phyloP scores from a whole-genome alignment of 202 grass and related monocot genomes.

The Schoenoplectus tabernaemontani region DNA sequence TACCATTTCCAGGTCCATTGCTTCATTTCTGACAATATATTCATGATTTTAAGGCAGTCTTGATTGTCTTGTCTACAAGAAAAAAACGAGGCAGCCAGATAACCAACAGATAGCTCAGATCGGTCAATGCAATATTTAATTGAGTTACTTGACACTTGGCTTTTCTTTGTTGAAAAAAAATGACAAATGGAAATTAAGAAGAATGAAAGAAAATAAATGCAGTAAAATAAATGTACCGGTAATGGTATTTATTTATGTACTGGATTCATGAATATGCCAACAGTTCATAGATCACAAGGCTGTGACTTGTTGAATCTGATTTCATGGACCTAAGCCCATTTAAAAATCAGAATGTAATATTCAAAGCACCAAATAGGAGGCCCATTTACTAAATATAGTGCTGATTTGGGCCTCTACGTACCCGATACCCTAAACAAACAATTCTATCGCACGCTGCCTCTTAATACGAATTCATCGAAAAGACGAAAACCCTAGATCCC shows the following conservation, averaged over 20 bases:
- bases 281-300: no score
- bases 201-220: background rate
- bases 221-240: background rate
- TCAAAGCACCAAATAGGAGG: background rate
- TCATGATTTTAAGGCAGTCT: background rate
- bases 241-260: background rate
- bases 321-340: no score
- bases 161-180: background rate
- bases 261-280: no score
- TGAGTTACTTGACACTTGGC: background rate
- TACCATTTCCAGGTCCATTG: background rate
- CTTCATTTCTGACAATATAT: constrained; percentile 7
- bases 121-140: background rate
- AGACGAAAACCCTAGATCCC: no score
- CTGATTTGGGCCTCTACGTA: background rate
- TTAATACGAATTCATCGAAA: no score
- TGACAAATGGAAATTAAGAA: background rate
- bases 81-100: background rate
- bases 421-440: no score
- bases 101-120: background rate
- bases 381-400: background rate
- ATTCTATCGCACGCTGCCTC: no score
- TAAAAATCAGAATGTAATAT: no score
- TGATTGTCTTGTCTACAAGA: background rate
- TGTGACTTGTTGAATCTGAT: no score